Evolutionary conservation across 1,284 basidiomycete genomes (phyloP).

Genomic region (Microbotryum intermedium): DNA sequence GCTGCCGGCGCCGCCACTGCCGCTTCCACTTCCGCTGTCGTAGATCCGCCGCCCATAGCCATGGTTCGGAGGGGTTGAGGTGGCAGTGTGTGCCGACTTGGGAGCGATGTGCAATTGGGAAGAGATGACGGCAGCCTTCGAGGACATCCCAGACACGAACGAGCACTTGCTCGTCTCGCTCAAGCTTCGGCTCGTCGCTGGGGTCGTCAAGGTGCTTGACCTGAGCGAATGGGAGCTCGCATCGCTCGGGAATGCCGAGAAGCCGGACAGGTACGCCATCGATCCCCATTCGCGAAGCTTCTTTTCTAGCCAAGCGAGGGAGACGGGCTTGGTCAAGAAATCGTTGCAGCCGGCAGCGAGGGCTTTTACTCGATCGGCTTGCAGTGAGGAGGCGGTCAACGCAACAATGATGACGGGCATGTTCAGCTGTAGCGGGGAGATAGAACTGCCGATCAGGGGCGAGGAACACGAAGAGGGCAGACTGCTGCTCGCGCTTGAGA

Average conservation of each 20-base stretch:
- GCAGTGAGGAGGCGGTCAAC: constrained; percentile 84
- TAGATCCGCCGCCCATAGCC: not conserved
- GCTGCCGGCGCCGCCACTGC: not conserved
- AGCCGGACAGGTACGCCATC: constrained; percentile 38
- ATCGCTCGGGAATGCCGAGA: constrained; percentile 18
- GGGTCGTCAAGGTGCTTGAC: not conserved
- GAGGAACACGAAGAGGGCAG: constrained; percentile 12
- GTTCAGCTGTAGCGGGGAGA: constrained; percentile 40
- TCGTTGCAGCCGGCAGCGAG: constrained; percentile 98
- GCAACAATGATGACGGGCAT: constrained; percentile 98
- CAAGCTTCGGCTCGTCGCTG: not conserved
- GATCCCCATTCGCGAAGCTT: constrained; percentile 97
- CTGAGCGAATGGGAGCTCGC: not conserved
- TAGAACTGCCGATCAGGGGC: constrained; percentile 10
- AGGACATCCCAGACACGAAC: not conserved
- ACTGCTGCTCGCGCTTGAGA: constrained; percentile 7
- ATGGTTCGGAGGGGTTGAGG: not conserved
- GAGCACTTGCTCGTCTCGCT: not conserved
- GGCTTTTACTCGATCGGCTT: constrained; percentile 87
- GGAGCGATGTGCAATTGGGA: constrained; percentile 27
- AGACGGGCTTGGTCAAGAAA: constrained; percentile 96
- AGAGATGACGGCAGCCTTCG: constrained; percentile 20
- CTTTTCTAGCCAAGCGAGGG: constrained; percentile 87
- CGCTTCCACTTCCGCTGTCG: not conserved
- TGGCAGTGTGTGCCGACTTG: constrained; percentile 4